A percentile compares a stretch with the other conserved stretches of the same genome.
Evolutionary conservation across 805 yeast genomes (phyloP).

Genomic region (Metschnikowia lachancei): DNA sequence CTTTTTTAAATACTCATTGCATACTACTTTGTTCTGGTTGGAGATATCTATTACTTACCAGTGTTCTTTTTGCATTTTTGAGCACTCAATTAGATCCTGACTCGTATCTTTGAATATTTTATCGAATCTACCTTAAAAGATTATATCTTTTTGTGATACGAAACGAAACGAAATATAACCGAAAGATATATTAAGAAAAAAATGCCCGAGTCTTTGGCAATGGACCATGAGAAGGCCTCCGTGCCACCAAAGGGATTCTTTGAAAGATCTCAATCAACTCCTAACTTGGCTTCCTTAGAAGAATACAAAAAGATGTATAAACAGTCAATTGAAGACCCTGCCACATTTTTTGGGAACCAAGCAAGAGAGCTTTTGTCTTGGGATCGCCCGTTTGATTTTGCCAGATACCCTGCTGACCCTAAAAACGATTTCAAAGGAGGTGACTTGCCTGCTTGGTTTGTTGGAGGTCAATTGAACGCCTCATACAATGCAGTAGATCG

Average conservation of each 20-base stretch:
- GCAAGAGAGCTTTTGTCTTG: constrained; percentile 74
- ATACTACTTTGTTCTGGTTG: neutral
- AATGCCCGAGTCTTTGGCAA: constrained; percentile 21
- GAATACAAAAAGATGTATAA: constrained; percentile 49
- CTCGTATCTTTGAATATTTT: neutral
- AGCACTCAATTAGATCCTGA: neutral
- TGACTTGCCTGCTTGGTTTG: constrained; percentile 84
- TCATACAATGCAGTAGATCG: constrained; percentile 92
- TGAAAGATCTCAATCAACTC: constrained; percentile 16
- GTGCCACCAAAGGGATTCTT: constrained; percentile 22
- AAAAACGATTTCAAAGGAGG: constrained; percentile 51
- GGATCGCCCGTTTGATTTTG: constrained; percentile 74
- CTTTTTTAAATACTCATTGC: neutral
- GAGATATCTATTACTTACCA: neutral
- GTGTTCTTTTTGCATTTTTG: neutral
- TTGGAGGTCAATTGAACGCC: constrained; percentile 91
- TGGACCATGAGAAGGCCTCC: constrained; percentile 23
- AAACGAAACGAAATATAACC: neutral
- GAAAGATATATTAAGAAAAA: neutral
- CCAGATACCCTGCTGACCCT: constrained; percentile 56
- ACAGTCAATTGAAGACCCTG: constrained; percentile 78
- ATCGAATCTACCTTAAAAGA: neutral
- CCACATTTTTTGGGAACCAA: constrained; percentile 70
- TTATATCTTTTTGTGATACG: neutral
- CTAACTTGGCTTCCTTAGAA: constrained; percentile 18